phyloP scores from a whole-genome alignment of 2,329 filamentous ascomycete species.

The Xylariaceae sp. region DNA sequence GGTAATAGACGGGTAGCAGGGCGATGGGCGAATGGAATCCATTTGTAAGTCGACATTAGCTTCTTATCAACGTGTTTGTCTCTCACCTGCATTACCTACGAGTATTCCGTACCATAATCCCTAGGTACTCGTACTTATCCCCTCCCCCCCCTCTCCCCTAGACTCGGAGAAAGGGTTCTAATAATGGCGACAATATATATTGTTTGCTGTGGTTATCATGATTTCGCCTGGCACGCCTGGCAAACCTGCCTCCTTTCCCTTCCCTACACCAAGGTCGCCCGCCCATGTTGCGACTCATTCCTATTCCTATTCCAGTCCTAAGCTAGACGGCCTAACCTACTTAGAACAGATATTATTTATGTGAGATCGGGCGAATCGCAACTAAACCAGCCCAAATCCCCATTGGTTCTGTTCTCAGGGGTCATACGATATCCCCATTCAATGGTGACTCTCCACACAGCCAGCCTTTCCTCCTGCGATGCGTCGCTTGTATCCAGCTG shows the following conservation, averaged over 20 bases:
- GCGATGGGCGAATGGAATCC: neutral
- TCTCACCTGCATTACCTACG: neutral
- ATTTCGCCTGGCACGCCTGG: neutral
- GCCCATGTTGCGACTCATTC: neutral
- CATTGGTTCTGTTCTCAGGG: constrained; percentile 4
- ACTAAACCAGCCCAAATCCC: neutral
- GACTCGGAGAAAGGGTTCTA: neutral
- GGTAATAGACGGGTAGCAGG: constrained; percentile 13
- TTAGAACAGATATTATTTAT: neutral
- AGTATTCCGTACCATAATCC: too few species aligned
- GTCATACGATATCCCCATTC: neutral
- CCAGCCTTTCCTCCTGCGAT: constrained; percentile 4
- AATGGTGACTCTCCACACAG: neutral
- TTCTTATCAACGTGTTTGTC: neutral
- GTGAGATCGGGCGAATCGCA: neutral
- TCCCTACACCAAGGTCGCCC: neutral
- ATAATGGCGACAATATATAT: neutral
- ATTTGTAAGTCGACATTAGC: neutral
- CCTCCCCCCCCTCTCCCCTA: neutral
- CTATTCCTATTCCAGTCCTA: neutral
- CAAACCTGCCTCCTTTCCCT: neutral
- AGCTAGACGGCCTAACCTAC: neutral
- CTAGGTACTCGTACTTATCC: neutral
- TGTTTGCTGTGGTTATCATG: neutral
- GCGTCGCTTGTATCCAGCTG: constrained; percentile 13